Percentiles rank a stretch among this genome's conserved stretches.
phyloP scores from a whole-genome alignment of 495 filamentous ascomycete species.

The Talaromyces liani region DNA sequence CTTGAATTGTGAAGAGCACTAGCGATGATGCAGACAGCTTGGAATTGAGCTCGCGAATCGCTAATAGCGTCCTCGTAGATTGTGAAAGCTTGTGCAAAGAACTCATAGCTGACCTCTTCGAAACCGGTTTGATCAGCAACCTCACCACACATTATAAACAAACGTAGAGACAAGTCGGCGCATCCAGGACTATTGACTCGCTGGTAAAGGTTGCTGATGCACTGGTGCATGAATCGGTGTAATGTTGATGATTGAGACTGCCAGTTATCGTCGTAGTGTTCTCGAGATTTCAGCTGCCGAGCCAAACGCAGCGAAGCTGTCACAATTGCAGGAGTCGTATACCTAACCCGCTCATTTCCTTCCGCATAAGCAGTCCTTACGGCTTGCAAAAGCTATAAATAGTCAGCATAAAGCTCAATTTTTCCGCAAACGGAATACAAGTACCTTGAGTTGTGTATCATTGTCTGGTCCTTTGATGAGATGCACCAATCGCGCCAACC shows the following conservation, averaged over 20 bases:
- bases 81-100: conserved; percentile 96
- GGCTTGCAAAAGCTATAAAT: conserved; percentile 66
- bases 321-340: conserved; percentile 86
- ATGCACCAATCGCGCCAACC: conserved; percentile 87
- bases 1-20: conserved; percentile 79
- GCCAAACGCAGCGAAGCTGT: conserved; percentile 88
- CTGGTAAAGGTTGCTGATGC: conserved; percentile 80
- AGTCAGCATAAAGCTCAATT: conserved; percentile 18
- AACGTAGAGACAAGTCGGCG: conserved; percentile 77
- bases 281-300: conserved; percentile 78
- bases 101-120: conserved; percentile 95
- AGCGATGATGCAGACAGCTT: conserved; percentile 92
- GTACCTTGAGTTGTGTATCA: conserved; percentile 81
- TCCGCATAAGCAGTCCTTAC: conserved; percentile 82
- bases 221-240: conserved; percentile 90
- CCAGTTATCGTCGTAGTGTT: conserved; percentile 95
- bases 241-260: conserved; percentile 79
- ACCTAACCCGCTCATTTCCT: conserved; percentile 90
- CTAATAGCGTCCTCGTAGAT: conserved; percentile 95
- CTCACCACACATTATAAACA: conserved; percentile 88
- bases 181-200: conserved; percentile 68
- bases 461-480: conserved; percentile 77
- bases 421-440: background rate
- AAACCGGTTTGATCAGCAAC: conserved; percentile 87
- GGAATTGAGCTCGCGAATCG: conserved; percentile 93